These are phyloP conservation scores for Stenocarpella maydis DNA, from an alignment of 2,329 filamentous ascomycete species.

Conservation along the genomic window DNA sequence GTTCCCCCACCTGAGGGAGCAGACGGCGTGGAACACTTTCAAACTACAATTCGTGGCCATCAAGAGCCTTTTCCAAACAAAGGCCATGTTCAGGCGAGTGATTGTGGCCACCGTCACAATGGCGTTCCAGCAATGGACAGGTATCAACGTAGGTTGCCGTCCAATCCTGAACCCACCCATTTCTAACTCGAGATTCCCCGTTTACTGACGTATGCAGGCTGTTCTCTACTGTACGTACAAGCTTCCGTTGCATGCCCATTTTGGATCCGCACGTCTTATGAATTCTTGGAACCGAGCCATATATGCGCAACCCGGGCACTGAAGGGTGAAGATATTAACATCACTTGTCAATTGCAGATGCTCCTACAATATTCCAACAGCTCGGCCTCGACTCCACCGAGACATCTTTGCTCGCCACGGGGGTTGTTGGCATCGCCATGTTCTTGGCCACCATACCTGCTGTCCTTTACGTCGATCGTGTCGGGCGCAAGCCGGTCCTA, in stretches of 20 bases:
- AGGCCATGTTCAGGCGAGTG: slow-evolving; percentile 72
- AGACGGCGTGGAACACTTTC: slow-evolving; percentile 68
- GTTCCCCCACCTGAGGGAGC: slow-evolving; percentile 70
- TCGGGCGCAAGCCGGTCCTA: slow-evolving; percentile 70
- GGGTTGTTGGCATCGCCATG: slow-evolving; percentile 76
- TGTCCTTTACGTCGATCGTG: slow-evolving; percentile 70
- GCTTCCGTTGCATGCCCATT: neutral
- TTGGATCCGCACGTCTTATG: too few relatives aligned
- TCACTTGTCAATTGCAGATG: slow-evolving; percentile 61
- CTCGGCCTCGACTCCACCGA: slow-evolving; percentile 65
- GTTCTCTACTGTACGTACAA: slow-evolving; percentile 8
- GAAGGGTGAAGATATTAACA: slow-evolving; percentile 46
- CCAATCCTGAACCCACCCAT: slow-evolving; percentile 31
- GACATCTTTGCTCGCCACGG: slow-evolving; percentile 70
- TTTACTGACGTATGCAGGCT: neutral
- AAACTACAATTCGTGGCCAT: slow-evolving; percentile 76
- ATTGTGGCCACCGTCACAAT: slow-evolving; percentile 69
- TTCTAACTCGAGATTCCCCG: slow-evolving; percentile 26
- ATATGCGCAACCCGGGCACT: neutral
- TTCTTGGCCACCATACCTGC: slow-evolving; percentile 73
- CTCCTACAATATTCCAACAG: slow-evolving; percentile 73
- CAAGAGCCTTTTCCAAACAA: slow-evolving; percentile 68
- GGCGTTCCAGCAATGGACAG: slow-evolving; percentile 61
- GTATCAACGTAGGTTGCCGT: slow-evolving; percentile 45
- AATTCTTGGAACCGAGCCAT: too few relatives aligned